Conservation (phyloP, 495 filamentous ascomycete species). For the Hypoxylon subgilvum region DNA sequence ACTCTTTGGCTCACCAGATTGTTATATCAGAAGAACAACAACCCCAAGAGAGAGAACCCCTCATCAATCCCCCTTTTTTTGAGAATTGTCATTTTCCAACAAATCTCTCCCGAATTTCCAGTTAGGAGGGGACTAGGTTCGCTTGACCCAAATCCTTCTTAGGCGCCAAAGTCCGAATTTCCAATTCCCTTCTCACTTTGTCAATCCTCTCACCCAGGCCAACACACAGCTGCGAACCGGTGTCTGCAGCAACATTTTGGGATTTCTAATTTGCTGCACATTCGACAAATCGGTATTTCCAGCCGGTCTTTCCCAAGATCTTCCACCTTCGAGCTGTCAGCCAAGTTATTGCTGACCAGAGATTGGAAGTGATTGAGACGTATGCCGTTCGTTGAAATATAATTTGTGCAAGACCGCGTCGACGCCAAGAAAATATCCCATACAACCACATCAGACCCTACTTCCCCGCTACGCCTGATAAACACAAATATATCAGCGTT, state of each 20-base stretch:
- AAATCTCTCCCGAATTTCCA: constrained; percentile 7
- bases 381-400: background rate
- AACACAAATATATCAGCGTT: background rate
- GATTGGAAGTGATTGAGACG: background rate
- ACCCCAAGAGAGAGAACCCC: constrained; percentile 21
- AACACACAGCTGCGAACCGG: constrained; percentile 16
- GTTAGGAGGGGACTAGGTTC: constrained; percentile 15
- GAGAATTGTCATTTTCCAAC: constrained; percentile 12
- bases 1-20: constrained; percentile 18
- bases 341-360: background rate
- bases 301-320: background rate
- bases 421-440: too few relatives aligned
- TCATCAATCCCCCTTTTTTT: constrained; percentile 11
- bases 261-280: constrained; percentile 1
- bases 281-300: background rate
- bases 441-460: background rate
- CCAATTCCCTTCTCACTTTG: constrained; percentile 3
- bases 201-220: constrained; percentile 13
- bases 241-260: constrained; percentile 14
- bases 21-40: constrained; percentile 25
- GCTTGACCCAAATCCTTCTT: constrained; percentile 13
- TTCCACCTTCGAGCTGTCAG: constrained; percentile 1
- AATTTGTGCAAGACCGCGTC: background rate
- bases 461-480: constrained; percentile 13
- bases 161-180: constrained; percentile 5